Evolutionary conservation across 2,329 filamentous ascomycete species (phyloP).

Genomic region (Gremmenia infestans): DNA sequence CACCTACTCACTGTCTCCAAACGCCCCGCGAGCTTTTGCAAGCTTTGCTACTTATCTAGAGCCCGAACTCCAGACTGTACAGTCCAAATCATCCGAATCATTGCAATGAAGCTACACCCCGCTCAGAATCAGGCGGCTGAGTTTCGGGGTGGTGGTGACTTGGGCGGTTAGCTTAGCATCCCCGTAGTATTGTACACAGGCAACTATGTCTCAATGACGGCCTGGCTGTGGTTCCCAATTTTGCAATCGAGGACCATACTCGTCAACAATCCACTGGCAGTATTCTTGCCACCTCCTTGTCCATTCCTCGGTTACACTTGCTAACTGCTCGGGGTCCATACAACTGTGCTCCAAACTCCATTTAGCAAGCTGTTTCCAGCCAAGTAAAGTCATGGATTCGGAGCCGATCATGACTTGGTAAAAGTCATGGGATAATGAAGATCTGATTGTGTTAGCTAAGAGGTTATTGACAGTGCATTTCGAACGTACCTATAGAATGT

Average conservation of each 20-base stretch:
- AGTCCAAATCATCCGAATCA: neutral
- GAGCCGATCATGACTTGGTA: slow-evolving; percentile 71
- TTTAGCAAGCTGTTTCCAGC: slow-evolving; percentile 63
- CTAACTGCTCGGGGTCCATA: slow-evolving; percentile 40
- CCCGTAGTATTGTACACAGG: neutral
- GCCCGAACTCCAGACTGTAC: neutral
- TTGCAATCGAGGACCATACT: slow-evolving; percentile 30
- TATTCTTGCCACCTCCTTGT: slow-evolving; percentile 53
- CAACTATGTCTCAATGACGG: neutral
- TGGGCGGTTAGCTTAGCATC: neutral
- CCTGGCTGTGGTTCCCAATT: slow-evolving; percentile 13
- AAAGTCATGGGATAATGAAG: slow-evolving; percentile 69
- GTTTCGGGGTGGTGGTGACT: neutral
- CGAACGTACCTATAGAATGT: slow-evolving; percentile 60
- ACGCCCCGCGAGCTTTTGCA: neutral
- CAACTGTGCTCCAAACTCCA: slow-evolving; percentile 62
- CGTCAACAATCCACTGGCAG: slow-evolving; percentile 45
- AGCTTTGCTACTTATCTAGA: neutral
- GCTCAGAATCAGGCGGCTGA: neutral
- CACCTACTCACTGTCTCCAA: neutral
- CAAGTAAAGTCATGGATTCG: slow-evolving; percentile 59
- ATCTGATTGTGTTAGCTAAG: slow-evolving; percentile 40
- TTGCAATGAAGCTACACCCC: too few relatives aligned
- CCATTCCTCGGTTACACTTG: slow-evolving; percentile 42
- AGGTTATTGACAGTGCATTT: neutral